phyloP scores from a whole-genome alignment of 2,329 filamentous ascomycete genomes.

The Xylogone sp. region DNA sequence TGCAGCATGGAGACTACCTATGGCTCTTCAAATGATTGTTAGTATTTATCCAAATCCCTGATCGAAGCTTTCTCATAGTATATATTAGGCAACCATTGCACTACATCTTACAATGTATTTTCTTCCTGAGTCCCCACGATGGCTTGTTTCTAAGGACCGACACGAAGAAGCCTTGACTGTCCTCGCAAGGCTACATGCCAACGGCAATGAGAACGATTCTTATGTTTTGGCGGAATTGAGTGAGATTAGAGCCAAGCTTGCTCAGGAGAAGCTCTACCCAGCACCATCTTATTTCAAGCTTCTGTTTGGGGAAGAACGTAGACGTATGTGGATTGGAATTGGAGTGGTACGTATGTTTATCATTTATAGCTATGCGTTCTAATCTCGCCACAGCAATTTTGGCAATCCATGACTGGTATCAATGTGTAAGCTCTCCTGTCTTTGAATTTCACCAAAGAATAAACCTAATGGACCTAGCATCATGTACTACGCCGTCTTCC shows the following conservation, averaged over 20 bases:
- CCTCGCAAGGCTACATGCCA: constrained; percentile 41
- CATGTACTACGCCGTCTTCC: constrained; percentile 28
- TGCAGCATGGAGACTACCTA: constrained; percentile 23
- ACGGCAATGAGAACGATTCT: constrained; percentile 23
- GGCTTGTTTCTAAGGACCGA: constrained; percentile 38
- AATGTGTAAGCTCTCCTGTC: constrained; percentile 15
- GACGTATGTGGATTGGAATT: constrained; percentile 20
- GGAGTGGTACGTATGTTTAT: constrained; percentile 18
- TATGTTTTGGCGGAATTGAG: neutral
- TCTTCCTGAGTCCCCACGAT: constrained; percentile 49
- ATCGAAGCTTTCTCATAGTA: neutral
- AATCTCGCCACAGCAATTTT: constrained; percentile 14
- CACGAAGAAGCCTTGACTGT: constrained; percentile 50
- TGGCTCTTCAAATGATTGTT: constrained; percentile 19
- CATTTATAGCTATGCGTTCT: neutral
- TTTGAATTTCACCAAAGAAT: neutral
- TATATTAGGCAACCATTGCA: constrained; percentile 23
- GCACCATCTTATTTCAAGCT: constrained; percentile 15
- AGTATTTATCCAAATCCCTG: constrained; percentile 15
- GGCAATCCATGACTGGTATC: constrained; percentile 19
- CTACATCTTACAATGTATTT: constrained; percentile 33
- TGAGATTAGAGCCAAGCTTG: neutral
- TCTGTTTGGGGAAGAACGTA: constrained; percentile 14
- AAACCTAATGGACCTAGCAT: constrained; percentile 11
- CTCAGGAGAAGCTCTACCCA: constrained; percentile 6